These are phyloP conservation scores for Penicillium sp. DNA, from an alignment of 2,329 filamentous ascomycete genomes.

Conservation along the genomic window DNA sequence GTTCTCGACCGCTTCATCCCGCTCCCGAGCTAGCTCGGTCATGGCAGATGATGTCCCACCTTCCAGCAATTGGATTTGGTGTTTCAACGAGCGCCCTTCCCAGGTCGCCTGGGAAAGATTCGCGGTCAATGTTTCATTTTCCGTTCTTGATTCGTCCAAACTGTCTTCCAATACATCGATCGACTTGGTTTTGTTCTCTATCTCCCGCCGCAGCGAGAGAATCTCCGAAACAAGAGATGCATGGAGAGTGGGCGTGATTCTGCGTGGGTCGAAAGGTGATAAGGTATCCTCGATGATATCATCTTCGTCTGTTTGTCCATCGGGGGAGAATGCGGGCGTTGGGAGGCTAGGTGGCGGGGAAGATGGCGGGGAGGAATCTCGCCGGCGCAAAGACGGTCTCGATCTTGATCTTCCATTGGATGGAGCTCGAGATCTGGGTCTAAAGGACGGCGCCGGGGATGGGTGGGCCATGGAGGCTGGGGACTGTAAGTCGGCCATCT, in stretches of 20 bases:
- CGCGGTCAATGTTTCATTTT: slow-evolving; percentile 69
- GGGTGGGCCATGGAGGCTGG: slow-evolving; percentile 55
- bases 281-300: slow-evolving; percentile 61
- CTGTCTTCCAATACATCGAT: slow-evolving; percentile 81
- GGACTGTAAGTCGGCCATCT: slow-evolving; percentile 49
- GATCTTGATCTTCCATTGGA: slow-evolving; percentile 46
- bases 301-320: slow-evolving; percentile 38
- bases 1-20: slow-evolving; percentile 76
- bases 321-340: slow-evolving; percentile 41
- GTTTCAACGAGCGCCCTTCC: slow-evolving; percentile 76
- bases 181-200: slow-evolving; percentile 82
- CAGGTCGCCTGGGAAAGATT: slow-evolving; percentile 64
- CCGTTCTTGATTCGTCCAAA: slow-evolving; percentile 67
- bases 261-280: slow-evolving; percentile 76
- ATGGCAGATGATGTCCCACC: slow-evolving; percentile 83
- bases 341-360: slow-evolving; percentile 60
- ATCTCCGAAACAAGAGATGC: slow-evolving; percentile 95
- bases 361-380: slow-evolving; percentile 63
- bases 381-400: slow-evolving; percentile 62
- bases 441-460: slow-evolving; percentile 62
- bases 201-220: slow-evolving; percentile 76
- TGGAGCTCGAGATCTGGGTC: slow-evolving; percentile 8
- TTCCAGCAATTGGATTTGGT: slow-evolving; percentile 82
- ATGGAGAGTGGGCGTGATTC: slow-evolving; percentile 93
- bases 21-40: slow-evolving; percentile 76